These are phyloP conservation scores for Thalassiosira exigua DNA, from an alignment of 352 stramenopile genomes.

Conservation along the genomic window DNA sequence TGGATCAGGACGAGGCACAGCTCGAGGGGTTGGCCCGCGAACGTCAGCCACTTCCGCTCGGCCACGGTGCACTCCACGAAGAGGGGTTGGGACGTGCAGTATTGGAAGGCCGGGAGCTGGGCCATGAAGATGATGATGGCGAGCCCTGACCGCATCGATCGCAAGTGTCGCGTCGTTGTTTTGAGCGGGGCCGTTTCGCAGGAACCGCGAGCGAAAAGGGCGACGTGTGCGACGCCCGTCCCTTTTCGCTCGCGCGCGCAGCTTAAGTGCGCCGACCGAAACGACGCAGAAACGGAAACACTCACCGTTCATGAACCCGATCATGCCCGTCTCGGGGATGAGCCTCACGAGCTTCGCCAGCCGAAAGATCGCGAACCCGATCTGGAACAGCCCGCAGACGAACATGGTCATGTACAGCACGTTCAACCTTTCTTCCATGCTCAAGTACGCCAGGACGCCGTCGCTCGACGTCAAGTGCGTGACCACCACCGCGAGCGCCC, in stretches of 20 bases:
- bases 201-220: too few species aligned
- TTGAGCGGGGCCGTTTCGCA: too few species aligned
- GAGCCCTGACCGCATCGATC: too few species aligned
- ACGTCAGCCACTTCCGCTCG: slow-evolving; percentile 86
- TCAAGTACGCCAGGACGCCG: slow-evolving; percentile 47
- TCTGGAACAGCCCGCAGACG: slow-evolving; percentile 86
- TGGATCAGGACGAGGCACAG: slow-evolving; percentile 85
- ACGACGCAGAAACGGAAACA: not conserved
- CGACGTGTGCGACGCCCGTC: too few species aligned
- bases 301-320: slow-evolving; percentile 88
- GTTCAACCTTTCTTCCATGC: slow-evolving; percentile 82
- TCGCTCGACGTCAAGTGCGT: slow-evolving; percentile 45
- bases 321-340: slow-evolving; percentile 89
- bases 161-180: too few species aligned
- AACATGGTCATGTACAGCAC: slow-evolving; percentile 89
- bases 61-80: slow-evolving; percentile 87
- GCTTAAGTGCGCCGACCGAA: slow-evolving; percentile 2
- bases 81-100: slow-evolving; percentile 76
- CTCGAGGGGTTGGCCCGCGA: slow-evolving; percentile 60
- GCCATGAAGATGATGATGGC: slow-evolving; percentile 91
- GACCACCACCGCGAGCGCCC: slow-evolving; percentile 84
- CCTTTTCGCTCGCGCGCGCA: too few species aligned
- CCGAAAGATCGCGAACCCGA: slow-evolving; percentile 85
- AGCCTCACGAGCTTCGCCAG: slow-evolving; percentile 88
- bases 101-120: slow-evolving; percentile 88